Evolutionary conservation across 768 basidiomycete genomes (phyloP), one percentile per base, ranked within the genome.

Genomic region (Tulasnella sp.): DNA sequence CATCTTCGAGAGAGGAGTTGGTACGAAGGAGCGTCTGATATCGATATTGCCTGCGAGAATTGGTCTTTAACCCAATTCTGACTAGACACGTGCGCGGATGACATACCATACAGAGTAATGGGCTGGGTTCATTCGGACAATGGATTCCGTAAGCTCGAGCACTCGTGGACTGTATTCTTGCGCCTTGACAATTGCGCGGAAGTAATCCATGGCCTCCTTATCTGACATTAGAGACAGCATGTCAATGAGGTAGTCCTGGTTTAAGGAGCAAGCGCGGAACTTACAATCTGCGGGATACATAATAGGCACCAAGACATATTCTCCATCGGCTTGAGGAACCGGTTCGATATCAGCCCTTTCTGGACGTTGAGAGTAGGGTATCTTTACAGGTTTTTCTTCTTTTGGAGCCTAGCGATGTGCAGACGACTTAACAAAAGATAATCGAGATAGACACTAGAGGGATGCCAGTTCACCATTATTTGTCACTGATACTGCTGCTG

Each of bases 121-220:
- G 1, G 88, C 90, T 4, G 95, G 92, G 63, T 99, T 99, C 66
- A 83, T 70, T 24, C 82, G 74, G 57, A 99, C 93, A 59, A 98
- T 78, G 33, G 69, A 71, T 65, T 93, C 87, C 0, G 95, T 99
- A 27, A 99, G 72, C 58, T 83, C 75, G 46, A 99, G 75, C 9
- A 83, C 90, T 31, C 93, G 72, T 16, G 72, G 66, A 55, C 81
- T 89, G 68, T 79, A 78, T 70, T 98, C 93, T 3, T 77, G 77
- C 0, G 68, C 67, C 60, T 79, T 78, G 37, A 86, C 75, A 53
- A 98, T 72, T 0, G 79, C 90, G 45, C 93, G 81, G 62, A 98
- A 91, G 65, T 91, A 91, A 59, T 85, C 77, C 50, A 91, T 91
- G 1, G 86, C 89, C 67, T 93, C 90, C 57, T 81, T 84, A 68